Base-by-base conservation (phyloP, 2,329 filamentous ascomycete genomes). In the Dactylella cylindrospora region DNA sequence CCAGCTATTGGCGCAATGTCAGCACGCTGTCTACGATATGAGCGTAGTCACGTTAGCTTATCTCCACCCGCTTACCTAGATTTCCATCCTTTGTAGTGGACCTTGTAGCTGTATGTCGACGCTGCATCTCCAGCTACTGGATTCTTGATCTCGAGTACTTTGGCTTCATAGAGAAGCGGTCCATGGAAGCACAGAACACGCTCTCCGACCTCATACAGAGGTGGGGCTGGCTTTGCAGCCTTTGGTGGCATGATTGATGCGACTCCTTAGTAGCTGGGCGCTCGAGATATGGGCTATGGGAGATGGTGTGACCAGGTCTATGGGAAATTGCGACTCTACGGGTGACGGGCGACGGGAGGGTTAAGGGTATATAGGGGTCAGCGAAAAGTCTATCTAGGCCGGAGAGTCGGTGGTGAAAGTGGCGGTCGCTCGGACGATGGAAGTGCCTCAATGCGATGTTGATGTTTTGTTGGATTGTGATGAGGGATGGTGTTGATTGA, bases 1-100 rank as follows among this genome's bases (percentile, higher is more conserved):
- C 93, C 93, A 98, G 65, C 84, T 87, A 70, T 66, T 15, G 12
- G 9, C 13, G 13, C 10, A 39, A 15, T n/a, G 29, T 57, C 20
- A 57, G 52, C 23, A 20, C 13, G 31, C 25, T 25, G 12, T 13
- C 28, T 9, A 12, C 44, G 8, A n/a, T n/a, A n/a, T n/a, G 6
- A 41, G 13, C 12, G 52, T 13, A 26, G 20, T 35, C 19, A 12
- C n/a, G 1, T 5, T 13, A 23, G 10, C 28, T 13, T n/a, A 43
- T 26, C 12, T 29, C 33, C 26, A 15, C 13, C 19, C 38, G 28
- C 41, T 20, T 54, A 62, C 80, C 90, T 96, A 73, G 91, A 90
- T 79, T 98, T 98, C 93, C 93, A 98, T 70, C 93, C 93, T 75
- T 97, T 97, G 78, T 98, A 98, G 75, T 98, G 93, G 51, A 98